A percentile compares a stretch with the other conserved stretches of the same genome.
phyloP scores from a whole-genome alignment of 805 yeast genomes.

The Isabelozyma heimii region DNA sequence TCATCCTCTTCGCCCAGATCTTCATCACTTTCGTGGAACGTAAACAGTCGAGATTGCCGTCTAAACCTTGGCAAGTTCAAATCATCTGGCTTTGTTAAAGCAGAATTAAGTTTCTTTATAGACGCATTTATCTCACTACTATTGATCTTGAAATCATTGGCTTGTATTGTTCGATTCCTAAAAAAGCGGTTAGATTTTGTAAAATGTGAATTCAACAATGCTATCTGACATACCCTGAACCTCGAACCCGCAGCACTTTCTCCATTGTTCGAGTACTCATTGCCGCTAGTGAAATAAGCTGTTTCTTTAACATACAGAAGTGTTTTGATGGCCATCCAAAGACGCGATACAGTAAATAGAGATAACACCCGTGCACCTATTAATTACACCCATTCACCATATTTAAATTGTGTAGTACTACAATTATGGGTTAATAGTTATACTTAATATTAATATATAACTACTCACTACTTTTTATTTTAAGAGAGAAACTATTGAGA shows the following conservation, averaged over 20 bases:
- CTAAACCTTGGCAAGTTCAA: conserved; percentile 10
- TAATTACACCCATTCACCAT: background rate
- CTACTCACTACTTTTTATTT: conserved; percentile 6
- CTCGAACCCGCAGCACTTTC: conserved; percentile 33
- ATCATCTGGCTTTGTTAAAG: conserved; percentile 13
- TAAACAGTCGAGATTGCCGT: background rate
- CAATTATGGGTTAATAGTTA: conserved; percentile 3
- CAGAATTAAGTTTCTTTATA: conserved; percentile 13
- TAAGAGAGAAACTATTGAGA: background rate
- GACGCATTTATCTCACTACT: conserved; percentile 4
- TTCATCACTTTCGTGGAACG: background rate
- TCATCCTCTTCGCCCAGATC: background rate
- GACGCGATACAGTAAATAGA: background rate
- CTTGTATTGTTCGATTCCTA: conserved; percentile 15
- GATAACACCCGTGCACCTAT: background rate
- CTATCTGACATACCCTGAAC: conserved; percentile 38
- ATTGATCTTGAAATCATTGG: conserved; percentile 14
- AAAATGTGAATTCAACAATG: background rate
- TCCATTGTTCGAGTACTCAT: conserved; percentile 7
- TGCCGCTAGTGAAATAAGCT: background rate
- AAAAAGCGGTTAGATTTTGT: conserved; percentile 10
- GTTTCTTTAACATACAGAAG: background rate
- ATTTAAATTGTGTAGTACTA: background rate
- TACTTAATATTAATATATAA: conserved; percentile 10
- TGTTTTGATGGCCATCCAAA: conserved; percentile 1